phyloP scores from a whole-genome alignment of 768 basidiomycete species.

The Boletellus emodensis region DNA sequence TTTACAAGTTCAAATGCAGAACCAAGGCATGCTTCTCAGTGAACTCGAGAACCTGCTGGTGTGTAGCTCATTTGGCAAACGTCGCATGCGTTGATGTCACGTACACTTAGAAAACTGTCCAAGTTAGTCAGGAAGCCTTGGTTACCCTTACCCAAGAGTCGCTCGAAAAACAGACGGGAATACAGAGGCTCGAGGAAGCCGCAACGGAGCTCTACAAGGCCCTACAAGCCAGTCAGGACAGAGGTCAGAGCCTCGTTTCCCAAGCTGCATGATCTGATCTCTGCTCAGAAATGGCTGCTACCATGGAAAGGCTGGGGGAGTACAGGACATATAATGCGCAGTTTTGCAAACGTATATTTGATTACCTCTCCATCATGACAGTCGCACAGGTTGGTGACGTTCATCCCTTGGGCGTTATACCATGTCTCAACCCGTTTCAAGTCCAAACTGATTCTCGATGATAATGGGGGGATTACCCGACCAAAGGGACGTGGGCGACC shows the following conservation, averaged over 20 bases:
- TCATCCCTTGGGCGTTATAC: background rate
- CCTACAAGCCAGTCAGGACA: constrained; percentile 82
- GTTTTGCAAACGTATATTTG: constrained; percentile 88
- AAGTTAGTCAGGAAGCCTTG: constrained; percentile 79
- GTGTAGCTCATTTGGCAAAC: constrained; percentile 16
- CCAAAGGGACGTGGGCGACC: constrained; percentile 43
- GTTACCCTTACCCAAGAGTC: constrained; percentile 84
- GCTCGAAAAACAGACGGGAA: constrained; percentile 71
- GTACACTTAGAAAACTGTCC: constrained; percentile 75
- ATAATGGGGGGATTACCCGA: constrained; percentile 53
- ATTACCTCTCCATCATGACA: constrained; percentile 90
- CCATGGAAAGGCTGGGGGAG: constrained; percentile 88
- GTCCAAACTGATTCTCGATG: constrained; percentile 67
- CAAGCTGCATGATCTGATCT: constrained; percentile 4
- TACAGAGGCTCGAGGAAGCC: constrained; percentile 76
- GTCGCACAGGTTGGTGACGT: constrained; percentile 68
- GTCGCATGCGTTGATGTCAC: background rate
- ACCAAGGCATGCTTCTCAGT: constrained; percentile 77
- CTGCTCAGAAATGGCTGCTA: constrained; percentile 85
- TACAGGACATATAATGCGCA: constrained; percentile 87
- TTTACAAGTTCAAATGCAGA: constrained; percentile 95
- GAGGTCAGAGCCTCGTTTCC: constrained; percentile 45
- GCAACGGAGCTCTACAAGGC: constrained; percentile 93
- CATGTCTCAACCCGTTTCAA: constrained; percentile 28
- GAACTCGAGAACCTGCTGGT: constrained; percentile 90